Evolutionary conservation across 1,284 basidiomycete genomes (phyloP).

Genomic region (Moesziomyces globuligerus): DNA sequence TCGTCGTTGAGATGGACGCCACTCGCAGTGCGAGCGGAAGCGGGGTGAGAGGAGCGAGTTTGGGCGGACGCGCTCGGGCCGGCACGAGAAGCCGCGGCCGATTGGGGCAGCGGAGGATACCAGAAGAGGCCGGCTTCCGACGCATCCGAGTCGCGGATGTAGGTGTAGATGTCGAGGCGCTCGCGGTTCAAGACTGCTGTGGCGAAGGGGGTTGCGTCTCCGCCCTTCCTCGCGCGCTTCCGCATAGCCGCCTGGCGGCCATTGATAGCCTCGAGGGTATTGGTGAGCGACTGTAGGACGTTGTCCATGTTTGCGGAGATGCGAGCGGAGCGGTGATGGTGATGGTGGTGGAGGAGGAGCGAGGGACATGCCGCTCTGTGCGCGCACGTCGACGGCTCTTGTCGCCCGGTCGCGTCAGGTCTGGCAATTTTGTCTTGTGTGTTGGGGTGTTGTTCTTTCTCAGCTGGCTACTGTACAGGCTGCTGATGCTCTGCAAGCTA

Average conservation of each 20-base stretch:
- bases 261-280: constrained; percentile 58
- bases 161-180: constrained; percentile 54
- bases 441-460: constrained; percentile 28
- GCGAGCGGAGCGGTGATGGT: neutral
- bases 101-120: constrained; percentile 48
- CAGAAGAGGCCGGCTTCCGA: constrained; percentile 60
- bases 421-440: too few species aligned
- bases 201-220: constrained; percentile 54
- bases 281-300: constrained; percentile 52
- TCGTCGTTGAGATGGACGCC: constrained; percentile 14
- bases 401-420: too few species aligned
- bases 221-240: constrained; percentile 38
- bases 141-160: constrained; percentile 63
- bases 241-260: constrained; percentile 37
- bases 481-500: too few species aligned
- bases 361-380: neutral
- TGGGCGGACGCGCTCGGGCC: constrained; percentile 21
- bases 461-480: too few species aligned
- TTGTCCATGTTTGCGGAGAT: constrained; percentile 50
- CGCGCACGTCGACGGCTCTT: too few species aligned
- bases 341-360: constrained; percentile 13
- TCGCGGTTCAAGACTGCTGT: constrained; percentile 59
- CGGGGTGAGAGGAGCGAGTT: constrained; percentile 3
- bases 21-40: constrained; percentile 7
- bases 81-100: constrained; percentile 16